Evolutionary conservation across 1,284 basidiomycete species (phyloP).

Genomic region (Takashimella tepidaria): DNA sequence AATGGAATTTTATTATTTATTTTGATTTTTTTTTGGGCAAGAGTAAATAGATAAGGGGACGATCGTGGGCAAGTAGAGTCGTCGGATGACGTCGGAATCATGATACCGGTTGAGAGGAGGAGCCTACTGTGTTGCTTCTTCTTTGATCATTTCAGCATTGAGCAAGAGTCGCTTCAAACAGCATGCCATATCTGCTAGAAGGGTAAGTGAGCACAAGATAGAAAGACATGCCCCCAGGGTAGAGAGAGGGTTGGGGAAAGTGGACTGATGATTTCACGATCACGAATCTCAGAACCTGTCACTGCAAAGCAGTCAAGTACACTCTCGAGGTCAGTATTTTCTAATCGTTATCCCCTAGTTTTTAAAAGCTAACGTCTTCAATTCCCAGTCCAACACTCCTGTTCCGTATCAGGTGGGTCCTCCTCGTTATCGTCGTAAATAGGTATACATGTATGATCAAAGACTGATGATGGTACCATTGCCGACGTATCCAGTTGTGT

Average conservation of each 20-base stretch:
- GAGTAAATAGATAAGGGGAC: background rate
- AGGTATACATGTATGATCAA: background rate
- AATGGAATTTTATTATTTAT: background rate
- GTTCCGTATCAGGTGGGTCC: constrained; percentile 42
- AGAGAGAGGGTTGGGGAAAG: no score
- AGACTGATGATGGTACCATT: background rate
- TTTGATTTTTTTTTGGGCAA: background rate
- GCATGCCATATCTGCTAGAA: constrained; percentile 39
- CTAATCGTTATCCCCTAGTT: no score
- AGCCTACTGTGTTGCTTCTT: no score
- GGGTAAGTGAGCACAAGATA: constrained; percentile 23
- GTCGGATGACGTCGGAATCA: background rate
- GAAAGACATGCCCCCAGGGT: no score
- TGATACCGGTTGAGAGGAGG: no score
- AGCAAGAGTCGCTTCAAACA: background rate
- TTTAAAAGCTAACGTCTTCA: no score
- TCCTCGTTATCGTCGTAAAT: background rate
- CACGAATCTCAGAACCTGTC: constrained; percentile 46
- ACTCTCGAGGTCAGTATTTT: constrained; percentile 38
- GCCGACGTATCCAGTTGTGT: constrained; percentile 27
- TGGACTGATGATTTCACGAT: no score
- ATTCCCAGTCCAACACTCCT: constrained; percentile 43
- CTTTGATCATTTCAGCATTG: no score
- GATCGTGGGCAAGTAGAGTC: background rate
- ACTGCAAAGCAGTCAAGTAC: constrained; percentile 44